Base-by-base conservation (phyloP, 1,284 basidiomycete species). In the Nidula niveotomentosa region DNA sequence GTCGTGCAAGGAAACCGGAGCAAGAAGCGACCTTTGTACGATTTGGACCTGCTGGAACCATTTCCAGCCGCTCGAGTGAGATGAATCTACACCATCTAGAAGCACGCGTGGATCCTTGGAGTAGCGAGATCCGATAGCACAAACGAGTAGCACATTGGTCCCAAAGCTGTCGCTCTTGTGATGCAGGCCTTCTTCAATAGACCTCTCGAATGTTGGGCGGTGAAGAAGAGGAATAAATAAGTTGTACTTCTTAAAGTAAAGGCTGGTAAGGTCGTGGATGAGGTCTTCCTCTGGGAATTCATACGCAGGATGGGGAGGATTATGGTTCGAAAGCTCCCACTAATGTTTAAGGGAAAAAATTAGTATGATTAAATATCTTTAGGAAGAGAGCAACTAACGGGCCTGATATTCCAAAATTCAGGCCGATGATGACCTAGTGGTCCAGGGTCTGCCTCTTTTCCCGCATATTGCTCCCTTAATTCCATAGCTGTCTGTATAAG, bases 91-190 rank as follows among this genome's bases (percentile, higher is more conserved):
- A 13, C 65, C 76, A 10, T 81, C 78, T 10, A 77, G 67, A 55
- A 83, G 66, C 0, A 89, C 84, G 5, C 89, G 73, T 0, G 76
- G 77, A 65, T 93, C 93, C 51, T 88, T 77, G 6, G 85, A 82
- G 64, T 78, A 90, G 23, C 91, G 80, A 0, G 91, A 74, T 4
- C 83, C 93, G 47, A 87, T 77, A 0, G 93, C 90, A 62, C 91
- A 94, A 0, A 94, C 83, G 33, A 93, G 77, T 12, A 94, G 71
- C 51, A 91, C 80, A 1, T 89, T 80, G 8, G 83, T 79, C 8
- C 80, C 88, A 66, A 95, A 94, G 0, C 79, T 70, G 5, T 77
- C 61, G 62, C 91, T 81, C 1, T 64, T 75, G 30, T 76, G 70
- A 64, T 93, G 87, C 17, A 87, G 65, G 0, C 80, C 79, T 4